Evolutionary conservation across 495 filamentous ascomycete genomes (phyloP).

Genomic region (Ascodesmis nigricans): DNA sequence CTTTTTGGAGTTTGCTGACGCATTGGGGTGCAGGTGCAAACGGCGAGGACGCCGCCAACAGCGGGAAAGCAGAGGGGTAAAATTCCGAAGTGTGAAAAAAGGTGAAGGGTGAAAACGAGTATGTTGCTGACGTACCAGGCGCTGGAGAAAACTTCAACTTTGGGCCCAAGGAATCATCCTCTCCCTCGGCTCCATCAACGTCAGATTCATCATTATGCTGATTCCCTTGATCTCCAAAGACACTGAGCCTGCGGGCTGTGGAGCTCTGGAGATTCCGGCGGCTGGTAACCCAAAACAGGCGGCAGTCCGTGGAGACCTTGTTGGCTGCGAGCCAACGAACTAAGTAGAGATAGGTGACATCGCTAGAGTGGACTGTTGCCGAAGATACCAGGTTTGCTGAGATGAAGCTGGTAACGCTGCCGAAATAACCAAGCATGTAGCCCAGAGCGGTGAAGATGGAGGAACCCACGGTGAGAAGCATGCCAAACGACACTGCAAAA

Average conservation of each 20-base stretch:
- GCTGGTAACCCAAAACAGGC: slow-evolving; percentile 22
- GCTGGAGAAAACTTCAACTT: slow-evolving; percentile 22
- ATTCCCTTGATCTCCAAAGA: slow-evolving; percentile 13
- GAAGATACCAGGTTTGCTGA: slow-evolving; percentile 22
- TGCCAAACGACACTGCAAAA: slow-evolving; percentile 18
- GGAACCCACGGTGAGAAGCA: slow-evolving; percentile 19
- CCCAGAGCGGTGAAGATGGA: slow-evolving; percentile 20
- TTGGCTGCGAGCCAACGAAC: slow-evolving; percentile 21
- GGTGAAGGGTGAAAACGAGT: slow-evolving; percentile 3
- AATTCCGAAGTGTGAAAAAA: background rate
- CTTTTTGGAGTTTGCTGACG: too few relatives aligned
- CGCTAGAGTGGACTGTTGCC: slow-evolving; percentile 21
- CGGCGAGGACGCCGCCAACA: too few relatives aligned
- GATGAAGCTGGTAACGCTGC: slow-evolving; percentile 18
- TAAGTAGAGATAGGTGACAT: slow-evolving; percentile 21
- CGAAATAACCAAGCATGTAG: slow-evolving; percentile 18
- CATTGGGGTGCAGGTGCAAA: too few relatives aligned
- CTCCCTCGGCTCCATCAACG: slow-evolving; percentile 17
- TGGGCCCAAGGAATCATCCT: slow-evolving; percentile 18
- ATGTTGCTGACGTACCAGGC: slow-evolving; percentile 14
- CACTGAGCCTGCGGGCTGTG: slow-evolving; percentile 18
- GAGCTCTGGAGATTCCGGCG: slow-evolving; percentile 21
- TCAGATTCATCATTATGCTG: slow-evolving; percentile 16
- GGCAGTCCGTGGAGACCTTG: slow-evolving; percentile 20
- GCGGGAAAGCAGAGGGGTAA: background rate